These are phyloP conservation scores for Alternaria gaisen DNA, from an alignment of 2,329 filamentous ascomycete species.

Conservation along the genomic window DNA sequence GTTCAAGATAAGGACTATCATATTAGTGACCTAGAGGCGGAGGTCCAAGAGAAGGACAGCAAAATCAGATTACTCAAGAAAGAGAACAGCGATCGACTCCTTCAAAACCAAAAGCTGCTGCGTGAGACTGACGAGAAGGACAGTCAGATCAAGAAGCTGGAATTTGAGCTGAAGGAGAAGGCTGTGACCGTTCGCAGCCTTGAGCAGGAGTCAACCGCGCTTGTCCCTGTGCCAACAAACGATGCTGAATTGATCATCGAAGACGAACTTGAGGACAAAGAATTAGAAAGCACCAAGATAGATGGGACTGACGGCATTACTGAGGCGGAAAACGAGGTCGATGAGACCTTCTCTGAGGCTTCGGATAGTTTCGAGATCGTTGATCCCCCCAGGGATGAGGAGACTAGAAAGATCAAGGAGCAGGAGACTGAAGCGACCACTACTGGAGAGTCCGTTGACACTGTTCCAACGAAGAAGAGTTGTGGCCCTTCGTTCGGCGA, in stretches of 20 bases:
- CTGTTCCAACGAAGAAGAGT: background rate
- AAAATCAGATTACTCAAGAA: conserved; percentile 14
- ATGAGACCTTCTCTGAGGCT: background rate
- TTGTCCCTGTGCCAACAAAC: background rate
- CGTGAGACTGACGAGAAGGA: conserved; percentile 27
- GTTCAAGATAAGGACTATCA: conserved; percentile 11
- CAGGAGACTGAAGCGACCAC: background rate
- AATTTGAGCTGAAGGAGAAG: conserved; percentile 23
- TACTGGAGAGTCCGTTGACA: background rate
- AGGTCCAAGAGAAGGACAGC: conserved; percentile 2
- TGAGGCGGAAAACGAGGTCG: background rate
- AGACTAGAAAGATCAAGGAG: background rate
- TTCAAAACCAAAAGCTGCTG: conserved; percentile 26
- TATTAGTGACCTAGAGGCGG: conserved; percentile 13
- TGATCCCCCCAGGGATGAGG: background rate
- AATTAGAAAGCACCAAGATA: fast-evolving
- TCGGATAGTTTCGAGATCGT: background rate
- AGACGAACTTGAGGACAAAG: background rate
- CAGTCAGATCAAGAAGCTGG: conserved; percentile 20
- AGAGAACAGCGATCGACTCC: conserved; percentile 9
- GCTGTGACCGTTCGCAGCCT: conserved; percentile 14
- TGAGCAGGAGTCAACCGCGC: conserved; percentile 5
- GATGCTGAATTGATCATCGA: background rate
- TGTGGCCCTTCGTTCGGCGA: conserved; percentile 5
- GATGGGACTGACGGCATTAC: background rate